Conservation (phyloP, 2,329 filamentous ascomycete species). For the Curvularia hawaiiensis region DNA sequence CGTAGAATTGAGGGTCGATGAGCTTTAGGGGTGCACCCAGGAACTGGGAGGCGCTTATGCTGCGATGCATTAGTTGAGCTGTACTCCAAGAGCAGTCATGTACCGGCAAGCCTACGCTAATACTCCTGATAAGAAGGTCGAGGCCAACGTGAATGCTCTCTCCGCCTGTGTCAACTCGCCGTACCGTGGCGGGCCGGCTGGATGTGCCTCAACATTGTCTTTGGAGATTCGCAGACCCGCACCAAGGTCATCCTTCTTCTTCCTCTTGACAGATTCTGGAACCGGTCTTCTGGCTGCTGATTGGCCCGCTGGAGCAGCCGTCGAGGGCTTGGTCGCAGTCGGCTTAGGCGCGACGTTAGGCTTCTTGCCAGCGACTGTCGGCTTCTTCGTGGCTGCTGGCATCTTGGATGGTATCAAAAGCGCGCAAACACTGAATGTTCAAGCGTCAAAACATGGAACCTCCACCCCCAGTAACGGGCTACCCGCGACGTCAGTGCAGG, state of each 20-base stretch:
- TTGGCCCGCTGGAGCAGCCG: slow-evolving; percentile 4
- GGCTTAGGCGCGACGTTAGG: slow-evolving; percentile 2
- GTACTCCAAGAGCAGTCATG: not conserved
- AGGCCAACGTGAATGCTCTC: slow-evolving; percentile 56
- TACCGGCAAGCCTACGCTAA: slow-evolving; percentile 47
- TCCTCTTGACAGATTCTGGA: slow-evolving; percentile 34
- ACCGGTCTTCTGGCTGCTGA: slow-evolving; percentile 22
- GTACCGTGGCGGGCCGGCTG: slow-evolving; percentile 53
- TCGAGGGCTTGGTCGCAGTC: not conserved
- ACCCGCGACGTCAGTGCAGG: slow-evolving; percentile 26
- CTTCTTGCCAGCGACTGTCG: slow-evolving; percentile 7
- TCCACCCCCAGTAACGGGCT: slow-evolving; percentile 12
- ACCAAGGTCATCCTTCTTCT: slow-evolving; percentile 46
- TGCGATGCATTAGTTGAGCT: slow-evolving; percentile 29
- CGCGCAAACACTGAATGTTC: slow-evolving; percentile 9
- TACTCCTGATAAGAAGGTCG: slow-evolving; percentile 57
- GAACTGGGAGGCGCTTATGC: slow-evolving; percentile 70
- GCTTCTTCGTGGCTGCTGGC: slow-evolving; percentile 36
- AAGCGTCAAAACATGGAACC: slow-evolving; percentile 11
- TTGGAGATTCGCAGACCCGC: slow-evolving; percentile 53
- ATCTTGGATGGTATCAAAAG: slow-evolving; percentile 13
- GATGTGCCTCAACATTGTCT: slow-evolving; percentile 49
- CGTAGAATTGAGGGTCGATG: slow-evolving; percentile 77
- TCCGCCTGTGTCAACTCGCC: slow-evolving; percentile 56
- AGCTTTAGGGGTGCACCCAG: slow-evolving; percentile 78